A percentile compares a stretch with the other conserved stretches of the same genome.
Conservation (phyloP, 768 basidiomycete species). For the Gautieria morchelliformis region DNA sequence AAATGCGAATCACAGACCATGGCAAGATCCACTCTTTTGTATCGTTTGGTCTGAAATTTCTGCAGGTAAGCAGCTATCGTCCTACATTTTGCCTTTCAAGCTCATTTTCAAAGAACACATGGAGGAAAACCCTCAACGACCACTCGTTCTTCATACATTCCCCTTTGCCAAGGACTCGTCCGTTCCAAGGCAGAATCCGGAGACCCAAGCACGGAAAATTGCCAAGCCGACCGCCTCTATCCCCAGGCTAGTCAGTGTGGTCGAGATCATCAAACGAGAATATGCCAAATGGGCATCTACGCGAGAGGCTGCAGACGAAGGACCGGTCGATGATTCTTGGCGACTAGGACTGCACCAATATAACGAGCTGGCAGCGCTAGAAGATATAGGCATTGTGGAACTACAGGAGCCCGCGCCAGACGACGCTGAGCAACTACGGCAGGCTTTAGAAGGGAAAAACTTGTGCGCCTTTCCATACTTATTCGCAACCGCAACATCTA, state of each 20-base stretch:
- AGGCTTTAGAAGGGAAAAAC: slow-evolving; percentile 48
- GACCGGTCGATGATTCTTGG: slow-evolving; percentile 18
- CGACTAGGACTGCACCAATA: slow-evolving; percentile 65
- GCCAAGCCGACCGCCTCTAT: slow-evolving; percentile 24
- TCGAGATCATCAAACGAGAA: slow-evolving; percentile 80
- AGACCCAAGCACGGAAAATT: slow-evolving; percentile 8
- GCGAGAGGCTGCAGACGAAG: slow-evolving; percentile 1
- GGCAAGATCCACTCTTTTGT: slow-evolving; percentile 49
- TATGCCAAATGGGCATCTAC: slow-evolving; percentile 31
- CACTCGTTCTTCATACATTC: slow-evolving; percentile 51
- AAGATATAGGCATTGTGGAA: slow-evolving; percentile 24
- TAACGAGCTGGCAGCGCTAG: slow-evolving; percentile 56
- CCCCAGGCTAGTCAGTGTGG: slow-evolving; percentile 64
- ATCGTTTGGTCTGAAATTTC: slow-evolving; percentile 40
- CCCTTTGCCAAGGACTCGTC: slow-evolving; percentile 22
- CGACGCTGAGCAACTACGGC: slow-evolving; percentile 21
- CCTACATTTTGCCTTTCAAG: background rate
- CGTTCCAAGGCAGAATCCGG: slow-evolving; percentile 2
- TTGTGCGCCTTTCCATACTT: slow-evolving; percentile 33
- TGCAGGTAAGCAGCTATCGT: slow-evolving; percentile 31
- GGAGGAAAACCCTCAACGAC: slow-evolving; percentile 38
- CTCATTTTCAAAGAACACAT: background rate
- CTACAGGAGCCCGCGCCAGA: slow-evolving; percentile 15
- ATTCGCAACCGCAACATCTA: background rate
- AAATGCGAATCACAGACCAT: slow-evolving; percentile 44